Conservation (phyloP, 495 filamentous ascomycete genomes). For the Xylaria intraflava region DNA sequence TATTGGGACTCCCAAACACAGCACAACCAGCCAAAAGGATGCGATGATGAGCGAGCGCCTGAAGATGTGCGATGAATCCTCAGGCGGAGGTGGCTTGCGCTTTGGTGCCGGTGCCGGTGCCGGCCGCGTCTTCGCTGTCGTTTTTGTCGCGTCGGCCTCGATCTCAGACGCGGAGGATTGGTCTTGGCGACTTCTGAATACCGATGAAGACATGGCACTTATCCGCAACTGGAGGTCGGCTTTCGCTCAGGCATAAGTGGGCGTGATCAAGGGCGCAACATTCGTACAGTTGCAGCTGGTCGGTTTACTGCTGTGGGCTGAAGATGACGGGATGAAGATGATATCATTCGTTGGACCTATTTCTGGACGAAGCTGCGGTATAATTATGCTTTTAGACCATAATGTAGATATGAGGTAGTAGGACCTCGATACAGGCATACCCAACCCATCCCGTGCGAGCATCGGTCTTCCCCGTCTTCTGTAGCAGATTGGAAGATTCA, state of each 20-base stretch:
- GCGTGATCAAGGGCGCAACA: neutral
- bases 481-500: too few relatives aligned
- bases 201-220: constrained; percentile 8
- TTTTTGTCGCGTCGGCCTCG: neutral
- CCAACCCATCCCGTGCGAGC: too few relatives aligned
- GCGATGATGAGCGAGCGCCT: constrained; percentile 67
- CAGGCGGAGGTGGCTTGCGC: constrained; percentile 60
- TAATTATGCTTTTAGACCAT: too few relatives aligned
- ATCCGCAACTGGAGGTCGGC: neutral
- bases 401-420: too few relatives aligned
- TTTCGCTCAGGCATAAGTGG: neutral
- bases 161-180: neutral
- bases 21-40: constrained; percentile 85
- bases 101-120: neutral
- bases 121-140: neutral
- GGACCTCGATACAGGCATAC: too few relatives aligned
- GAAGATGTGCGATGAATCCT: constrained; percentile 60
- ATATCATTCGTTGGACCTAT: too few relatives aligned
- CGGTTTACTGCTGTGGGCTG: too few relatives aligned
- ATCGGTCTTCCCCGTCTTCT: too few relatives aligned
- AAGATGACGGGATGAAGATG: too few relatives aligned
- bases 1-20: constrained; percentile 82
- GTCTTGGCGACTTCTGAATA: constrained; percentile 2
- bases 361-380: too few relatives aligned
- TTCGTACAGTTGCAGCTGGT: too few relatives aligned